Conservation (phyloP, 2,329 filamentous ascomycete genomes). For the Trichoderma lentiforme region DNA sequence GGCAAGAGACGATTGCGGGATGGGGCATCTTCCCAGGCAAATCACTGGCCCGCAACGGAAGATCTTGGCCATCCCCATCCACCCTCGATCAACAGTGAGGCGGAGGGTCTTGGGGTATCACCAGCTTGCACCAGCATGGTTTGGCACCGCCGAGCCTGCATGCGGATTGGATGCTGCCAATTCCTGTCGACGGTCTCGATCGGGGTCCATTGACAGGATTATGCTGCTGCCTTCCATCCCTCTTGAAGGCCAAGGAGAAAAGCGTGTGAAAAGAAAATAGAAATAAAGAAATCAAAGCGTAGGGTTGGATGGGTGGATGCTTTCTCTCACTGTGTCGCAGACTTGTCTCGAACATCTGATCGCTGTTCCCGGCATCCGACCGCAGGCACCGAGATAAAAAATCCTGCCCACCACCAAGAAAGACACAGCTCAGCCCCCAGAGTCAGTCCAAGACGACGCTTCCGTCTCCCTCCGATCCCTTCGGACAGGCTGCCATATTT, state of each 20-base stretch:
- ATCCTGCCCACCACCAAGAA: neutral
- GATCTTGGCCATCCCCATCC: neutral
- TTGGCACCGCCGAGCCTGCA: neutral
- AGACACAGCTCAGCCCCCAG: neutral
- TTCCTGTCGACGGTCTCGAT: constrained; percentile 9
- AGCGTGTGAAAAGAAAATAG: neutral
- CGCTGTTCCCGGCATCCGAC: neutral
- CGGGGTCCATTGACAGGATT: neutral
- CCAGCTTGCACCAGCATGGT: neutral
- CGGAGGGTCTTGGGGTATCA: neutral
- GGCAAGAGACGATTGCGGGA: neutral
- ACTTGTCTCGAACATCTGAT: constrained; percentile 13
- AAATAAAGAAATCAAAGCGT: neutral
- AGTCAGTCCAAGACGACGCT: neutral
- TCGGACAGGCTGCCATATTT: neutral
- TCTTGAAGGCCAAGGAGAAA: neutral
- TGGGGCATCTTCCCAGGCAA: neutral
- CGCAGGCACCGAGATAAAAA: constrained; percentile 9
- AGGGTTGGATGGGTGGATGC: neutral
- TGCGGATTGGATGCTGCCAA: constrained; percentile 8
- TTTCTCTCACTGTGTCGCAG: neutral
- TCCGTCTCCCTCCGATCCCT: neutral
- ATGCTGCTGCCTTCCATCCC: neutral
- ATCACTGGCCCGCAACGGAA: neutral
- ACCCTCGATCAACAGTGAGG: neutral